phyloP scores from a whole-genome alignment of 495 filamentous ascomycete genomes.

The Penicillium longicatenatum region DNA sequence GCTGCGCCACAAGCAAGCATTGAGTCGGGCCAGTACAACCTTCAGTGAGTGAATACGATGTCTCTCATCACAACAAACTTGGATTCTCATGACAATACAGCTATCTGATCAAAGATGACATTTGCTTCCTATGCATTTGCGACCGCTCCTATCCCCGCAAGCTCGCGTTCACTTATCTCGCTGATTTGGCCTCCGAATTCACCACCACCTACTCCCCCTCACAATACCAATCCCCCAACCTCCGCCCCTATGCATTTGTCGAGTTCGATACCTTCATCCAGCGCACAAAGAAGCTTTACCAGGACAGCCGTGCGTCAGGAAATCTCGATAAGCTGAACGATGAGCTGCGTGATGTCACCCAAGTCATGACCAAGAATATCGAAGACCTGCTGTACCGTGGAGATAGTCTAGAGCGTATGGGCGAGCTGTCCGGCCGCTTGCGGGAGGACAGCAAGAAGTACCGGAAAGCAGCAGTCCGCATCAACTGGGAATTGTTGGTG shows the following conservation, averaged over 20 bases:
- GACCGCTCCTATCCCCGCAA: slow-evolving; percentile 95
- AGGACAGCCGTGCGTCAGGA: slow-evolving; percentile 81
- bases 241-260: slow-evolving; percentile 93
- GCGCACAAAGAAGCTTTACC: slow-evolving; percentile 90
- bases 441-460: slow-evolving; percentile 95
- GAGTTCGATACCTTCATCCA: slow-evolving; percentile 98
- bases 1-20: slow-evolving; percentile 90
- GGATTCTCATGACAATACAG: slow-evolving; percentile 41
- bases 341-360: slow-evolving; percentile 95
- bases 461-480: slow-evolving; percentile 84
- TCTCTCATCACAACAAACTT: slow-evolving; percentile 2
- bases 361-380: slow-evolving; percentile 99
- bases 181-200: slow-evolving; percentile 90
- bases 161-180: slow-evolving; percentile 97
- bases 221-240: slow-evolving; percentile 70
- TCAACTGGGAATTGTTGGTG: slow-evolving; percentile 96
- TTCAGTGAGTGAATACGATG: slow-evolving; percentile 65
- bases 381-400: slow-evolving; percentile 96
- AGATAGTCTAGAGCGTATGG: slow-evolving; percentile 95
- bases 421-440: slow-evolving; percentile 83
- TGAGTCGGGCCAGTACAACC: slow-evolving; percentile 78
- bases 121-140: slow-evolving; percentile 92
- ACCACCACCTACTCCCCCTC: slow-evolving; percentile 73
- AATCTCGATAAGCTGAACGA: slow-evolving; percentile 92
- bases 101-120: slow-evolving; percentile 78